Base-by-base conservation (phyloP, 768 basidiomycete species). In the Hypsizygus marmoreus region DNA sequence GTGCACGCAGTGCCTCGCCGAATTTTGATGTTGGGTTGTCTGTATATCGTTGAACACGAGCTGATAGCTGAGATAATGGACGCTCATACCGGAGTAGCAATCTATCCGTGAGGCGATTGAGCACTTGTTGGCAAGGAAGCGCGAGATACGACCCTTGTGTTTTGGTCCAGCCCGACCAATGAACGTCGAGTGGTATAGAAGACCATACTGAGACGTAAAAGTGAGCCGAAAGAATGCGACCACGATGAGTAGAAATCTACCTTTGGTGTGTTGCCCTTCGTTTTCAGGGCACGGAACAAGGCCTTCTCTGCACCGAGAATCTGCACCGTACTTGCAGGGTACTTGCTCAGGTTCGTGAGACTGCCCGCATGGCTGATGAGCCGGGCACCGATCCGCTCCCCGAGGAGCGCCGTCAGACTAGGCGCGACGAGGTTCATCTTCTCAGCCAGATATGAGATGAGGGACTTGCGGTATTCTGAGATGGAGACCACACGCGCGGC, bases 391-490 rank as follows among this genome's bases (percentile, higher is more conserved):
- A 97, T 91, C 37, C 93, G 82, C 69, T 97, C 93, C 24, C 93
- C 93, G 3, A 95, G 80, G 45, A 95, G 75, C 12, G 91, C 90
- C 0, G 92, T 92, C 62, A 97, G 68, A 62, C 87, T 95, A 1
- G 95, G 95, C 9, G 95, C 95, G 43, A 98, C 95, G 22, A 85
- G 79, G 71, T 95, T 93, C 95, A 97, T 98, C 74, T 98, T 98
- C 72, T 97, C 95, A 25, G 88, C 68, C 13, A 97, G 73, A 64
- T 97, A 97, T 24, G 81, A 74, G 38, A 93, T 76, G 46, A 98
- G 77, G 16, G 84, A 88, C 73, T 92, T 92, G 62, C 95, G 85
- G 76, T 97, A 98, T 51, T 95, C 93, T 28, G 91, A 83, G 37
- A 98, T 81, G 50, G 92, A 92, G 25, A 97, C 81, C 16, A 97